Evolutionary conservation across 2,329 filamentous ascomycete genomes (phyloP).

Genomic region (Penicillium sp.): DNA sequence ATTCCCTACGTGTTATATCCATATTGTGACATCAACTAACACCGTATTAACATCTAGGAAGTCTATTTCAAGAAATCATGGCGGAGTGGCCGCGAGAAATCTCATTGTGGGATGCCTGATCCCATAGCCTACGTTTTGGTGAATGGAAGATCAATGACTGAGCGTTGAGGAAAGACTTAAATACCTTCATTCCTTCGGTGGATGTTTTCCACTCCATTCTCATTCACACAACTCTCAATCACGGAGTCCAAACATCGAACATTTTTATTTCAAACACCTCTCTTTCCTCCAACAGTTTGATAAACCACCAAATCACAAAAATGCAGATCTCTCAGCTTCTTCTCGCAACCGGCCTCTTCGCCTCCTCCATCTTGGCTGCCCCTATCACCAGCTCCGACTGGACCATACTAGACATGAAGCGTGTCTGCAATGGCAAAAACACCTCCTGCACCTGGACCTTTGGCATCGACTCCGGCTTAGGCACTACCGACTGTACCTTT

Average conservation of each 20-base stretch:
- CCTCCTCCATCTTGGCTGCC: constrained; percentile 14
- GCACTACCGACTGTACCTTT: not conserved
- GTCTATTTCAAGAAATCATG: not conserved
- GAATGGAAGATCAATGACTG: not conserved
- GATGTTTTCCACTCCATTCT: not conserved
- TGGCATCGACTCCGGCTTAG: not conserved
- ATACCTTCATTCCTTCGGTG: not conserved
- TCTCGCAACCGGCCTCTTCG: not conserved
- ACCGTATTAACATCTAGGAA: not conserved
- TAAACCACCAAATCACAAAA: not conserved
- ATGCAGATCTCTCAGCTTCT: not conserved
- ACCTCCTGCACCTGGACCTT: not conserved
- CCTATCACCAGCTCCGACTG: not conserved
- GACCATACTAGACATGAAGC: not conserved
- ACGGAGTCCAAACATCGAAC: not conserved
- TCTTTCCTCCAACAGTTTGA: not conserved
- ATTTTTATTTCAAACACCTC: too few species aligned
- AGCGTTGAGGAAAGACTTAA: not conserved
- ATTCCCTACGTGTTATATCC: too few species aligned
- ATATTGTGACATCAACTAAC: not conserved
- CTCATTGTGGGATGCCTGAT: not conserved
- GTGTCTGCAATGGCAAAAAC: not conserved
- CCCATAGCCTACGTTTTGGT: not conserved
- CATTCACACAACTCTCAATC: not conserved
- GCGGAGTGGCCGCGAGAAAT: not conserved